Percentiles rank a stretch among this genome's conserved stretches.
These are phyloP conservation scores for Colletotrichum filicis DNA, from an alignment of 2,329 filamentous ascomycete species.

Conservation along the genomic window DNA sequence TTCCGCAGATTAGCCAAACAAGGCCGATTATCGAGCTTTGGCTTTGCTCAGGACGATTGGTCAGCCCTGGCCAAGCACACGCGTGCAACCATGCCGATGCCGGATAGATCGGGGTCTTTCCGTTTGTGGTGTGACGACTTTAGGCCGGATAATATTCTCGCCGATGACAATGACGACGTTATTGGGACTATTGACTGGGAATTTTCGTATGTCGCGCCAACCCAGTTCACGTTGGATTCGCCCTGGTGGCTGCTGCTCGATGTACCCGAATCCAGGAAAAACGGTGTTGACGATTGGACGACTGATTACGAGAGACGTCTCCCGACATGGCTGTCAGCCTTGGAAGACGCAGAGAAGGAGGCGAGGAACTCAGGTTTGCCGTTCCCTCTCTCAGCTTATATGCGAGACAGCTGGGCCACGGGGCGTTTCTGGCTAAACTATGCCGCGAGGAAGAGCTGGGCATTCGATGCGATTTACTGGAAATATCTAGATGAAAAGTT, in stretches of 20 bases:
- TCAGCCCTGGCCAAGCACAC: neutral
- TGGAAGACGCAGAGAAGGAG: conserved; percentile 45
- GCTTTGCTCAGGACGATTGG: conserved; percentile 15
- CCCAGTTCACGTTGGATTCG: conserved; percentile 44
- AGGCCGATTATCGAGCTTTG: conserved; percentile 7
- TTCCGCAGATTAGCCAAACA: conserved; percentile 12
- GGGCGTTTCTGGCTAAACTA: conserved; percentile 47
- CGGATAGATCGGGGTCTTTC: conserved; percentile 18
- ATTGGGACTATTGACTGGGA: conserved; percentile 41
- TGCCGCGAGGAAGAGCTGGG: conserved; percentile 49
- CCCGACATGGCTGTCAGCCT: conserved; percentile 44
- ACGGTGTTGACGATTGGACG: conserved; percentile 44
- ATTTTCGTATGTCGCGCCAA: conserved; percentile 1
- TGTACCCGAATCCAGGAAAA: conserved; percentile 44
- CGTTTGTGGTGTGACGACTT: conserved; percentile 48
- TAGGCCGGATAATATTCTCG: conserved; percentile 45
- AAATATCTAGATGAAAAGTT: conserved; percentile 47
- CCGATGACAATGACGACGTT: conserved; percentile 39
- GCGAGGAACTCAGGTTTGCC: accelerated
- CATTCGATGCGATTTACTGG: conserved; percentile 51
- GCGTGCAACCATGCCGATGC: neutral
- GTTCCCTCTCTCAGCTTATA: conserved; percentile 43
- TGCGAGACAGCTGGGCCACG: conserved; percentile 50
- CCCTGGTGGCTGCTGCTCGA: conserved; percentile 53
- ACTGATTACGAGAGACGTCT: conserved; percentile 45